Conservation (phyloP, 495 filamentous ascomycete species). For the Cairneyella variabilis region DNA sequence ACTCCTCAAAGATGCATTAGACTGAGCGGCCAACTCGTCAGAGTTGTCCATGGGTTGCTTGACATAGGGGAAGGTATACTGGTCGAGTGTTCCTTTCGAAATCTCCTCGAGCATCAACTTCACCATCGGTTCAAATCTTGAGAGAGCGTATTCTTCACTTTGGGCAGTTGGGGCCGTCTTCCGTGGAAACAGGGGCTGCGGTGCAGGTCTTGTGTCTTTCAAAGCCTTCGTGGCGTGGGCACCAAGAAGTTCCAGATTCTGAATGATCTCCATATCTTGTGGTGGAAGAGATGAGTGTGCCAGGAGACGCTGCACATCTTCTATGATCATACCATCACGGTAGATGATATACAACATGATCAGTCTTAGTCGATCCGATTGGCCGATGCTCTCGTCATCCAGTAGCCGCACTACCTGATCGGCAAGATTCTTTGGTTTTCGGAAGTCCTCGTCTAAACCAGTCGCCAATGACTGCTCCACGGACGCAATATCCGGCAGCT, state of each 20-base stretch:
- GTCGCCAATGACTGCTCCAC: slow-evolving; percentile 85
- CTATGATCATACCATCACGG: slow-evolving; percentile 80
- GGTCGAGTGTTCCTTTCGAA: slow-evolving; percentile 60
- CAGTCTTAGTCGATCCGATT: slow-evolving; percentile 75
- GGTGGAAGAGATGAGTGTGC: slow-evolving; percentile 76
- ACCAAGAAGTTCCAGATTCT: slow-evolving; percentile 80
- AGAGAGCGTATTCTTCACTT: slow-evolving; percentile 60
- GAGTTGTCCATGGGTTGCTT: slow-evolving; percentile 63
- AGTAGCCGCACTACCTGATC: slow-evolving; percentile 82
- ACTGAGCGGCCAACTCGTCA: slow-evolving; percentile 52
- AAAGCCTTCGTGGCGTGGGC: slow-evolving; percentile 67
- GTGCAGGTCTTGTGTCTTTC: slow-evolving; percentile 66
- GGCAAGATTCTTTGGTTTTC: slow-evolving; percentile 83
- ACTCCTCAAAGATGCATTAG: slow-evolving; percentile 78
- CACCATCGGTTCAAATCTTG: slow-evolving; percentile 66
- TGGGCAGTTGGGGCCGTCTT: slow-evolving; percentile 50
- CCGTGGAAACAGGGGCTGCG: slow-evolving; percentile 62
- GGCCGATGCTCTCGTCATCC: slow-evolving; percentile 69
- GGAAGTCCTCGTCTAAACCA: slow-evolving; percentile 87
- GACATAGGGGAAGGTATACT: slow-evolving; percentile 73
- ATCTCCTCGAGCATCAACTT: slow-evolving; percentile 79
- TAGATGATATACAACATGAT: slow-evolving; percentile 83
- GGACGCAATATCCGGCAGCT: slow-evolving; percentile 80
- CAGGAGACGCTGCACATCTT: slow-evolving; percentile 80
- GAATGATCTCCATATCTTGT: slow-evolving; percentile 65